Evolutionary conservation across 441 rosid genomes (phyloP).

Genomic region (Daphne laureola): DNA sequence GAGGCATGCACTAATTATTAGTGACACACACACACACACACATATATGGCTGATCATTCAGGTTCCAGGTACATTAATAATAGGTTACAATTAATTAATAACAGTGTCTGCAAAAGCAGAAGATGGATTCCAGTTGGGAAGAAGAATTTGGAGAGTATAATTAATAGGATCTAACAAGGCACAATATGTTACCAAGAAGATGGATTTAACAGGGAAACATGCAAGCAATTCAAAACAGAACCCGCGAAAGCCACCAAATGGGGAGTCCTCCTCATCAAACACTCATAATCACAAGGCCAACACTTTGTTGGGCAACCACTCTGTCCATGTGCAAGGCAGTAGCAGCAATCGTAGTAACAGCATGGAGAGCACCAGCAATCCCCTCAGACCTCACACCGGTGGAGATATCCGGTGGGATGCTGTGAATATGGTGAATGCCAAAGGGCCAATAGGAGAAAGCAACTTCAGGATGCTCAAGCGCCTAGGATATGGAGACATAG

Average conservation of each 20-base stretch:
- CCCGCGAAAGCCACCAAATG: constrained; percentile 18
- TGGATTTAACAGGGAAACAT: constrained; percentile 29
- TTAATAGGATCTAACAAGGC: too few species aligned
- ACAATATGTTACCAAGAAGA: constrained; percentile 27
- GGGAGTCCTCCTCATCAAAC: constrained; percentile 15
- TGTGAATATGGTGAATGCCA: constrained; percentile 32
- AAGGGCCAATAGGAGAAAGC: constrained; percentile 54
- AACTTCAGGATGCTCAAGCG: constrained; percentile 73
- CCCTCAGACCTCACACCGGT: constrained; percentile 72
- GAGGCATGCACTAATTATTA: too few species aligned
- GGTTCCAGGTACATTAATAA: too few species aligned
- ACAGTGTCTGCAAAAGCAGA: too few species aligned
- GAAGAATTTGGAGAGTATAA: too few species aligned
- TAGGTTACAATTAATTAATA: too few species aligned
- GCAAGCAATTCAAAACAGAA: constrained; percentile 23
- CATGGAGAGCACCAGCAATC: constrained; percentile 47
- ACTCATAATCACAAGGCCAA: constrained; percentile 13
- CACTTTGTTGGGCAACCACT: constrained; percentile 17
- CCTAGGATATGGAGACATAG: constrained; percentile 81
- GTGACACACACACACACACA: too few species aligned
- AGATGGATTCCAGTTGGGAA: too few species aligned
- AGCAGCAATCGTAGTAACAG: constrained; percentile 38
- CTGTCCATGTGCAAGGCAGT: constrained; percentile 7
- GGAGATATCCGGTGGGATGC: constrained; percentile 83
- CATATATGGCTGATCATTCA: too few species aligned